Percentiles rank a stretch among this genome's conserved stretches.
phyloP scores from a whole-genome alignment of 768 basidiomycete species.

The Lactarius akahatsu region DNA sequence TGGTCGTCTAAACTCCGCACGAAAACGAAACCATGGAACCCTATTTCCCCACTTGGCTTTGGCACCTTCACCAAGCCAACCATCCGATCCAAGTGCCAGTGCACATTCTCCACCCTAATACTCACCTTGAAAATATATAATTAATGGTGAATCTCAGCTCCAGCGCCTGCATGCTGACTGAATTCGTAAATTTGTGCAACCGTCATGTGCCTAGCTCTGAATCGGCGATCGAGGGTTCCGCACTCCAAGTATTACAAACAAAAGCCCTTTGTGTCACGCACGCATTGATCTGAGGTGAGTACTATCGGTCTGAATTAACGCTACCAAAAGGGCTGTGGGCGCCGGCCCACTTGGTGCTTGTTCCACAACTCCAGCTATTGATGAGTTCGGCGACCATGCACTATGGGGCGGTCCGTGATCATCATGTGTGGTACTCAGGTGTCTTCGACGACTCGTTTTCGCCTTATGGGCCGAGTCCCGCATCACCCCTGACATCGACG shows the following conservation, averaged over 20 bases:
- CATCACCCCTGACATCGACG: not conserved
- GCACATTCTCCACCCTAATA: not conserved
- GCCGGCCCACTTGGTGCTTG: not conserved
- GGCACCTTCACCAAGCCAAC: slow-evolving; percentile 1
- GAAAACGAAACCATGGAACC: not conserved
- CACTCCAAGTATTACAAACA: not conserved
- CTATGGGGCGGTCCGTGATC: not conserved
- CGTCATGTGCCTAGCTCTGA: not conserved
- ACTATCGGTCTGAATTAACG: not conserved
- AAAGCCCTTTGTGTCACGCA: not conserved
- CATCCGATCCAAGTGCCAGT: not conserved
- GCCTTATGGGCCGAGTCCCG: not conserved
- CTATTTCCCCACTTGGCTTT: not conserved
- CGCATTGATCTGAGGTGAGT: slow-evolving; percentile 7
- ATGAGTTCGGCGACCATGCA: not conserved
- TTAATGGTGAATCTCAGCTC: not conserved
- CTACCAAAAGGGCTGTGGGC: not conserved
- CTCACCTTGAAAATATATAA: not conserved
- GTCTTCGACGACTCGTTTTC: not conserved
- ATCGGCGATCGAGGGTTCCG: not conserved
- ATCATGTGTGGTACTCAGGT: not conserved
- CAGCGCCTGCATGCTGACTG: not conserved
- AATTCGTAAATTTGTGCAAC: not conserved
- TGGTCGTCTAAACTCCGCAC: not conserved
- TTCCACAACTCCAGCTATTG: not conserved